These are phyloP conservation scores for Cichorium intybus DNA, from an alignment of 140 eudicot genomes.

Conservation along the genomic window DNA sequence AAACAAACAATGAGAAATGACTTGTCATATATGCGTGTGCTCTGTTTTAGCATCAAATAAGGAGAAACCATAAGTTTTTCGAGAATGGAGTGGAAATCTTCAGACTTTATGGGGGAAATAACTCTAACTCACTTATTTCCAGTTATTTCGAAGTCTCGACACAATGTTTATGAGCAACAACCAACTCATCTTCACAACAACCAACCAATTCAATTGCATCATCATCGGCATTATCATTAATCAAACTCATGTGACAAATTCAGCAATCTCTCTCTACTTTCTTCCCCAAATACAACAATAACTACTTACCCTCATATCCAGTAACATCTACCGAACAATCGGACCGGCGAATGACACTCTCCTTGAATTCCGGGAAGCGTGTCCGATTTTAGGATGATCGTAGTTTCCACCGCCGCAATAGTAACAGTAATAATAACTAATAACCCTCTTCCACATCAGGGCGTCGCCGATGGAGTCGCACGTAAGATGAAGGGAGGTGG, in stretches of 20 bases:
- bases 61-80: too few relatives aligned
- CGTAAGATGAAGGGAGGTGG: too few relatives aligned
- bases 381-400: slow-evolving; percentile 41
- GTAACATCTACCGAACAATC: slow-evolving; percentile 33
- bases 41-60: too few relatives aligned
- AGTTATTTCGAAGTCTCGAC: slow-evolving; percentile 83
- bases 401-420: slow-evolving; percentile 42
- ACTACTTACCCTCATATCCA: slow-evolving; percentile 32
- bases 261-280: slow-evolving; percentile 57
- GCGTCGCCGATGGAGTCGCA: too few relatives aligned
- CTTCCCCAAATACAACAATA: slow-evolving; percentile 27
- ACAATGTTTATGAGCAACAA: slow-evolving; percentile 81
- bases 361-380: slow-evolving; percentile 22
- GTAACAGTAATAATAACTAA: slow-evolving; percentile 55
- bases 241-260: slow-evolving; percentile 73
- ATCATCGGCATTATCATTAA: slow-evolving; percentile 19
- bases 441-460: slow-evolving; percentile 63
- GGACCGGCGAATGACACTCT: slow-evolving; percentile 40
- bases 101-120: too few relatives aligned
- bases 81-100: too few relatives aligned
- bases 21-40: too few relatives aligned
- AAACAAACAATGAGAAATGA: too few relatives aligned
- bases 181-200: slow-evolving; percentile 83
- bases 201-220: slow-evolving; percentile 82
- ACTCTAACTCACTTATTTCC: slow-evolving; percentile 84